Evolutionary conservation across 2,329 filamentous ascomycete species (phyloP), one percentile per base, ranked within the genome.

Genomic region (Zymoseptoria crescenta): DNA sequence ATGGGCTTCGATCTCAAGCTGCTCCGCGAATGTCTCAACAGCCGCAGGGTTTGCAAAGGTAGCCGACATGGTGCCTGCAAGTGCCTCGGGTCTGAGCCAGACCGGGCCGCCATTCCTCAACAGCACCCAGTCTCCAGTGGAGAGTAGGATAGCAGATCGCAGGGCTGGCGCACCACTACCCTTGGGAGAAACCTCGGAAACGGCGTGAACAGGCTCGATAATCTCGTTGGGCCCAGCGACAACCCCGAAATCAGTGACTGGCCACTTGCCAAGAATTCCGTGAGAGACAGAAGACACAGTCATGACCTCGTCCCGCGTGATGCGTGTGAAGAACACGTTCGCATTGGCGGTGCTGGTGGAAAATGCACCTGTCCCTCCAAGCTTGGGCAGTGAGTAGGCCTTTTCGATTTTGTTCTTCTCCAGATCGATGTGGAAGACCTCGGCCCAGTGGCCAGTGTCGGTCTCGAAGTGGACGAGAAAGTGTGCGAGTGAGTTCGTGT

Each of bases 301-400:
- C 29, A 82, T 79, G 2, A 91, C 80, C 69, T 96, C 89, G 8
- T 87, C 84, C 35, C 85, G 79, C 0, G 89, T 91, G 61, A 94
- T 80, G 60, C 92, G 85, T 1, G 89, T 92, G 72, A 97, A 96
- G 76, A 91, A 96, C 7, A 96, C 87, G 68, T 94, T 92, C 20
- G 88, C 85, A 60, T 87, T 88, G 49, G 84, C 82, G 1, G 86
- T 89, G 74, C 87, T 94, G 0, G 85, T 87, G 0, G 91, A 88
- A 70, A 96, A 90, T 0, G 87, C 84, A 24, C 91, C 91, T 49
- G 78, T 79, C 0, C 88, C 89, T 24, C 82, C 74, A 20, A 91
- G 73, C 56, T 84, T 83, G 0, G 92, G 89, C 10, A 97, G 79
- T 28, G 87, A 84, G 72, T 96, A 96, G 0, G 87, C 87, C 72